These are phyloP conservation scores for Fusarium sambucinum DNA, from an alignment of 2,329 filamentous ascomycete species.

Conservation along the genomic window DNA sequence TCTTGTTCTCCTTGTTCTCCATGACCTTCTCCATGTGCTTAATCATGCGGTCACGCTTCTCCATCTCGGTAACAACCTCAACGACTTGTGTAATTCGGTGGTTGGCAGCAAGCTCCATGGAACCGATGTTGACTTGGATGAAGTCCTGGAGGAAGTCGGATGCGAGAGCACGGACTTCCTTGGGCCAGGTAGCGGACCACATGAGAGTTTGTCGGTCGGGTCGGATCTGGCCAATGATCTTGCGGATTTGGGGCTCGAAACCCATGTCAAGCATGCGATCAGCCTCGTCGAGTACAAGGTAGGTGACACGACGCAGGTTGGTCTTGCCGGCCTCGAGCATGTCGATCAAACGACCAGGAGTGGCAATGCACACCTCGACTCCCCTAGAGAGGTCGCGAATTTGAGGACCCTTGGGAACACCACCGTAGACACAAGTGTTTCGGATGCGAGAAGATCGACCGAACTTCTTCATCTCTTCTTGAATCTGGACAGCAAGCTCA, in stretches of 20 bases:
- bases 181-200: conserved; percentile 99
- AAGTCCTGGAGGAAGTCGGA: conserved; percentile 93
- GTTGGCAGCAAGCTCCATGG: conserved; percentile 95
- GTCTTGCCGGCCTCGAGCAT: conserved; percentile 99
- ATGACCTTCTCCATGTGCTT: conserved; percentile 98
- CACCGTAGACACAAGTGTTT: conserved; percentile 98
- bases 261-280: conserved; percentile 99
- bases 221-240: conserved; percentile 97
- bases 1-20: conserved; percentile 96
- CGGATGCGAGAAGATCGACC: conserved; percentile 97
- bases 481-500: conserved; percentile 98
- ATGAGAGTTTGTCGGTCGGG: conserved; percentile 99
- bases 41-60: conserved; percentile 98
- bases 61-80: conserved; percentile 93
- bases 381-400: conserved; percentile 94
- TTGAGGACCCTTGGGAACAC: conserved; percentile 97
- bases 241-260: conserved; percentile 99
- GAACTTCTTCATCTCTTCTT: conserved; percentile 98
- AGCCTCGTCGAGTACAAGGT: conserved; percentile 97
- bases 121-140: conserved; percentile 99
- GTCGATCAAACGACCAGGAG: conserved; percentile 96
- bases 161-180: conserved; percentile 94
- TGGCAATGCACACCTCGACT: conserved; percentile 98
- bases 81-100: conserved; percentile 98
- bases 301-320: conserved; percentile 96